Evolutionary conservation across 768 basidiomycete species (phyloP), one percentile per base, ranked within the genome.

Genomic region (Kondoa subrosea): DNA sequence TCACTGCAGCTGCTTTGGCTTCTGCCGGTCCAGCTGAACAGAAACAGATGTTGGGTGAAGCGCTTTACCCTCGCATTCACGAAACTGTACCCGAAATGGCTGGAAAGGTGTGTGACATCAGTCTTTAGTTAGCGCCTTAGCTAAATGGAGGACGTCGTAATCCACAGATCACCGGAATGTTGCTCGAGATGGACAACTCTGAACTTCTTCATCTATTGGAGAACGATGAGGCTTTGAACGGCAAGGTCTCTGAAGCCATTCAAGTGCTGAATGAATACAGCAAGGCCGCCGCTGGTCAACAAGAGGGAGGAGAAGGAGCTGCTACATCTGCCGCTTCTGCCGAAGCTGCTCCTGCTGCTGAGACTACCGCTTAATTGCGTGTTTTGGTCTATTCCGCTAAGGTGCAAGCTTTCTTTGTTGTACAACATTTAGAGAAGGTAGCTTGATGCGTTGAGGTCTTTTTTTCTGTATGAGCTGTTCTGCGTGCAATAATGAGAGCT

Each of bases 31-130:
- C 85, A 34, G 80, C 81, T 77, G 93, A 97, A 78, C 91, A 96
- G 84, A 99, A 99, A 82, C 95, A 99, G 78, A 91, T 96, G 87
- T 82, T 99, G 61, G 95, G 95, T 73, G 95, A 99, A 80, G 84
- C 76, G 59, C 59, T 72, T 58, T 76, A 75, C 72, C 75, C 72
- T 69, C 72, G 73, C 70, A 76, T 74, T 67, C 72, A 60, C 76
- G 89, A 86, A 27, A 77, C 85, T 67, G 86, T 97, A 74, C 89
- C 91, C 68, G 92, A 93, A 26, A 81, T 95, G 76, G 91, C 95
- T 72, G 95, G 95, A 70, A 96, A 96, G 83, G 95, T 96, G 78
- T 96, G 92, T 57, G n/a, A n/a, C n/a, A n/a, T n/a, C n/a, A n/a
- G n/a, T n/a, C n/a, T n/a, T n/a, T n/a, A n/a, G n/a, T n/a, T n/a